phyloP scores from a whole-genome alignment of 2,329 filamentous ascomycete genomes.

The Setomelanomma holmii region DNA sequence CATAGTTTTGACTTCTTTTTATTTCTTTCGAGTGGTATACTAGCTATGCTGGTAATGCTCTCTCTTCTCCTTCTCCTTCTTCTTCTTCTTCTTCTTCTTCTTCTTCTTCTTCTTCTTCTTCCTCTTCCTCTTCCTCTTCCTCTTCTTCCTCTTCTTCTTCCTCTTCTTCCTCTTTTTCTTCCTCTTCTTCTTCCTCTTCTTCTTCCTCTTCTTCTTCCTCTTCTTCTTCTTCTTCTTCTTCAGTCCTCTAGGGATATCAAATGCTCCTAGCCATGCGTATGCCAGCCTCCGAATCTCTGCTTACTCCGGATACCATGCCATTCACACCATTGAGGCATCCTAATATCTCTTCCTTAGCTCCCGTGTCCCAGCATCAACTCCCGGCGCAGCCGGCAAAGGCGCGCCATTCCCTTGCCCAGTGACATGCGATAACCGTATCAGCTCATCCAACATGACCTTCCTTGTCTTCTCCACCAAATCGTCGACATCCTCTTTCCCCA shows the following conservation, averaged over 20 bases:
- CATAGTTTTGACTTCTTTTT: neutral
- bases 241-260: neutral
- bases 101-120: neutral
- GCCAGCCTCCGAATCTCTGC: neutral
- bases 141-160: neutral
- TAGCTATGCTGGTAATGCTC: neutral
- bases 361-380: constrained; percentile 19
- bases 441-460: constrained; percentile 47
- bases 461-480: constrained; percentile 38
- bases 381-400: constrained; percentile 33
- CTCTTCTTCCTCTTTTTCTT: neutral
- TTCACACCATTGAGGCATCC: too few species aligned
- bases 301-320: too few species aligned
- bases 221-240: neutral
- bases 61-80: neutral
- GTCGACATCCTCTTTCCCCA: constrained; percentile 45
- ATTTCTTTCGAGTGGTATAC: neutral
- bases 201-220: neutral
- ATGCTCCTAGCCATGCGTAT: neutral
- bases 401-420: constrained; percentile 30
- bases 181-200: neutral
- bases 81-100: neutral
- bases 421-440: constrained; percentile 42
- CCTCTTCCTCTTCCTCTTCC: neutral
- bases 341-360: constrained; percentile 43